Base-by-base conservation (phyloP, 805 yeast genomes). In the Metschnikowia reukaufii region DNA sequence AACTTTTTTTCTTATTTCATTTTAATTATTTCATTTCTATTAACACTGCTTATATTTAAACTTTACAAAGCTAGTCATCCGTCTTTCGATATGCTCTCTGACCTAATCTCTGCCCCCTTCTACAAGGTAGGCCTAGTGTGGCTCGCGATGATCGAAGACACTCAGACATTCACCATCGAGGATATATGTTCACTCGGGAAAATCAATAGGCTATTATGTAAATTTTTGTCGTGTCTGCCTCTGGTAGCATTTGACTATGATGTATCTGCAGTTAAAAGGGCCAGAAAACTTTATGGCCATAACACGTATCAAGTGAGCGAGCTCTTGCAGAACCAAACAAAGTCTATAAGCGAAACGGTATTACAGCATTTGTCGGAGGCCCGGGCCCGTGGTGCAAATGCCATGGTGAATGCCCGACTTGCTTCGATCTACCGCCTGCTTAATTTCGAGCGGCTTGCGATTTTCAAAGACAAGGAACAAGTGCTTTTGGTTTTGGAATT, bases 381-480 rank as follows among this genome's bases (percentile, higher is more conserved):
- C 4, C 43, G 53, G 13, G 50, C 53, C 16, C 50, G 50, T 8
- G 53, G 53, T n/a, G 37, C 53, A 15, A 38, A 50, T 29, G 39
- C 48, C 20, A 36, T 43, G 41, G 53, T 50, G 16, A 44, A 39
- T 17, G 46, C 47, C 23, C 30, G 53, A 18, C 44, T 50, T 13
- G 50, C 53, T 6, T 32, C 48, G 12, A 40, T 50, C 18, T 42
- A 42, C 15, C 48, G 53, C 9, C 50, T 46, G 48, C 44, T 46
- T 19, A 50, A 50, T 27, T 44, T 46, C 46, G 53, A 50, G 36
- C 25, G 53, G 27, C 44, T 50, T 9, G 53, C 53, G 13, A 44
- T 50, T 6, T 50, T 46, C 42, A 45, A 37, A 18, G 50, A 50
- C 32, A 37, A 40, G 16, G 44, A 41, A 15, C 48, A 44, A 23